phyloP scores from a whole-genome alignment of 2,329 filamentous ascomycete species.

The Myriosclerotinia curreyana region DNA sequence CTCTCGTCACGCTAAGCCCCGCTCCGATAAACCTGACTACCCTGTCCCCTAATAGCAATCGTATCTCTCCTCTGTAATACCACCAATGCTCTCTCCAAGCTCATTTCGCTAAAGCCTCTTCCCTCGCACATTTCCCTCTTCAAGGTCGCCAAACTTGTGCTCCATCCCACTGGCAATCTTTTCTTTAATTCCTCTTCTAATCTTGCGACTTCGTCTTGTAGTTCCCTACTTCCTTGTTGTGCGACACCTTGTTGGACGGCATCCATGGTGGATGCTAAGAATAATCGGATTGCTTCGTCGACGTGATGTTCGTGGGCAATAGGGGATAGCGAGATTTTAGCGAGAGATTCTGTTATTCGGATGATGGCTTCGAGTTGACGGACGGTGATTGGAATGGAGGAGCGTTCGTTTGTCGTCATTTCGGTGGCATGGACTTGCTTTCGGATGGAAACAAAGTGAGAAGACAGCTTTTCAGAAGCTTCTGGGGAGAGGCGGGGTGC shows the following conservation, averaged over 20 bases:
- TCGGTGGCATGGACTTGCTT: slow-evolving; percentile 91
- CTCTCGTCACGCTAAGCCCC: slow-evolving; percentile 50
- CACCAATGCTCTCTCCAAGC: slow-evolving; percentile 78
- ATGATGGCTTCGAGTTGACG: slow-evolving; percentile 96
- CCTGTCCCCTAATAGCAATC: slow-evolving; percentile 75
- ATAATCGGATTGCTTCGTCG: slow-evolving; percentile 94
- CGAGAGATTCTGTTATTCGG: slow-evolving; percentile 92
- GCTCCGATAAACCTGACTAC: slow-evolving; percentile 70
- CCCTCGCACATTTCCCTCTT: slow-evolving; percentile 88
- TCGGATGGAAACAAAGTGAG: slow-evolving; percentile 94
- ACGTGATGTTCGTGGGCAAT: slow-evolving; percentile 89
- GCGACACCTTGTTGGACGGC: slow-evolving; percentile 82
- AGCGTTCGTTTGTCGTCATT: slow-evolving; percentile 82
- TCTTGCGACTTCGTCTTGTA: slow-evolving; percentile 84
- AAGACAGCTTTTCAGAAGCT: slow-evolving; percentile 92
- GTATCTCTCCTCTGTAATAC: slow-evolving; percentile 85
- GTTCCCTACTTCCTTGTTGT: slow-evolving; percentile 76
- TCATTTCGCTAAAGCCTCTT: slow-evolving; percentile 84
- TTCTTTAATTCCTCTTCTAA: slow-evolving; percentile 87
- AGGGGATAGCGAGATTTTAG: slow-evolving; percentile 82
- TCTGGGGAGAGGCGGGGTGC: slow-evolving; percentile 86
- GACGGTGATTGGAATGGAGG: slow-evolving; percentile 94
- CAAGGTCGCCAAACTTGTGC: slow-evolving; percentile 81
- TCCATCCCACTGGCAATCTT: slow-evolving; percentile 90
- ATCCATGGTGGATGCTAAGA: slow-evolving; percentile 97